Evolutionary conservation across 2,329 filamentous ascomycete genomes (phyloP).

Genomic region (Geosmithia flava): DNA sequence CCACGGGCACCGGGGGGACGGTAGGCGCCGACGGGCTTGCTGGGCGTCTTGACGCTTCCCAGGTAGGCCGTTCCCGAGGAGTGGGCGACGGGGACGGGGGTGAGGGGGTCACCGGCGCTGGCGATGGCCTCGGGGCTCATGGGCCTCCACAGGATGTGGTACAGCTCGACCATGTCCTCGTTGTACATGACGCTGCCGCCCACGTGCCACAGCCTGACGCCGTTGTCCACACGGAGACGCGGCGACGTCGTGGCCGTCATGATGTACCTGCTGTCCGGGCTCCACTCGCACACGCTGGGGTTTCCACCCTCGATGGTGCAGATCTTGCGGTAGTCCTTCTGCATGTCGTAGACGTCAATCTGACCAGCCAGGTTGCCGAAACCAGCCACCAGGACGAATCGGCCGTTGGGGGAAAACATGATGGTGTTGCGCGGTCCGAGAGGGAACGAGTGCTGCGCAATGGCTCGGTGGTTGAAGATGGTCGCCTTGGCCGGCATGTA

Average conservation of each 20-base stretch:
- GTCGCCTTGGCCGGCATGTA: slow-evolving; percentile 99
- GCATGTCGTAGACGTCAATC: slow-evolving; percentile 94
- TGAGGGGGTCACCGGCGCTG: slow-evolving; percentile 57
- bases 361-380: slow-evolving; percentile 96
- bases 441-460: slow-evolving; percentile 73
- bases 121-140: slow-evolving; percentile 47
- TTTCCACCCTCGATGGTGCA: slow-evolving; percentile 92
- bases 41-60: slow-evolving; percentile 81
- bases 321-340: slow-evolving; percentile 87
- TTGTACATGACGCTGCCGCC: slow-evolving; percentile 85
- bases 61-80: slow-evolving; percentile 72
- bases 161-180: slow-evolving; percentile 88
- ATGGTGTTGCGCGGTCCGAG: slow-evolving; percentile 89
- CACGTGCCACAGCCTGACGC: slow-evolving; percentile 90
- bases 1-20: slow-evolving; percentile 89
- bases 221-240: slow-evolving; percentile 90
- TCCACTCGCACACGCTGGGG: slow-evolving; percentile 94
- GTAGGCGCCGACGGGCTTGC: slow-evolving; percentile 95
- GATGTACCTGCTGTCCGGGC: slow-evolving; percentile 88
- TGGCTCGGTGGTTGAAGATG: slow-evolving; percentile 85
- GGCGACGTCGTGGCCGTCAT: slow-evolving; percentile 97
- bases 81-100: slow-evolving; percentile 65
- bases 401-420: slow-evolving; percentile 82
- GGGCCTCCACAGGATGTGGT: slow-evolving; percentile 82
- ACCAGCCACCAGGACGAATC: slow-evolving; percentile 86